A percentile compares a stretch with the other conserved stretches of the same genome.
These are phyloP conservation scores for Volvariella volvacea DNA, from an alignment of 1,284 basidiomycete species.

Conservation along the genomic window DNA sequence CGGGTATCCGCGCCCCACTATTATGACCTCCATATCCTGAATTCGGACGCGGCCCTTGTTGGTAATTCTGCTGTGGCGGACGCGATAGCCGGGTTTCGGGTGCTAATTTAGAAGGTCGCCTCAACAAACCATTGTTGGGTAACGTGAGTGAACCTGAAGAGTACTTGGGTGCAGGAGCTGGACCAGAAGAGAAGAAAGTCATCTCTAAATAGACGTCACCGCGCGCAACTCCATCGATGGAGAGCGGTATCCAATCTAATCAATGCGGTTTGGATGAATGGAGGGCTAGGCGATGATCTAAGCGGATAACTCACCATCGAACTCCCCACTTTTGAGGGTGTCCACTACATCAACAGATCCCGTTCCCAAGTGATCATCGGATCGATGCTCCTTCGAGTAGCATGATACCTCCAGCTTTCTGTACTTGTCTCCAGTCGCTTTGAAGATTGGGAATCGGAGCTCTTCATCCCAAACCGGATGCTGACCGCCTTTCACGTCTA, in stretches of 20 bases:
- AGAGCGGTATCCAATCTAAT: slow-evolving; percentile 63
- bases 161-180: slow-evolving; percentile 28
- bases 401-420: slow-evolving; percentile 59
- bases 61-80: slow-evolving; percentile 2
- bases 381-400: slow-evolving; percentile 54
- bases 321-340: slow-evolving; percentile 63
- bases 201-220: slow-evolving; percentile 76
- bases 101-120: slow-evolving; percentile 21
- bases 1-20: too few species aligned
- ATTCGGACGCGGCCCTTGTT: too few species aligned
- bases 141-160: slow-evolving; percentile 21
- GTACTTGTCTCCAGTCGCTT: slow-evolving; percentile 35
- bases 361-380: slow-evolving; percentile 56
- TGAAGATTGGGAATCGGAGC: slow-evolving; percentile 52
- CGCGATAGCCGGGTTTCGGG: slow-evolving; percentile 19
- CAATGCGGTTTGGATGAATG: neutral
- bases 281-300: neutral
- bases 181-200: slow-evolving; percentile 64
- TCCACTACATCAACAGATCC: slow-evolving; percentile 59
- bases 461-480: slow-evolving; percentile 76
- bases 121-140: slow-evolving; percentile 20
- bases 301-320: slow-evolving; percentile 50
- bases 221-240: slow-evolving; percentile 45
- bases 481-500: slow-evolving; percentile 68
- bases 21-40: too few species aligned